phyloP scores from a whole-genome alignment of 495 filamentous ascomycete genomes.

The Aspergillus cristatus region DNA sequence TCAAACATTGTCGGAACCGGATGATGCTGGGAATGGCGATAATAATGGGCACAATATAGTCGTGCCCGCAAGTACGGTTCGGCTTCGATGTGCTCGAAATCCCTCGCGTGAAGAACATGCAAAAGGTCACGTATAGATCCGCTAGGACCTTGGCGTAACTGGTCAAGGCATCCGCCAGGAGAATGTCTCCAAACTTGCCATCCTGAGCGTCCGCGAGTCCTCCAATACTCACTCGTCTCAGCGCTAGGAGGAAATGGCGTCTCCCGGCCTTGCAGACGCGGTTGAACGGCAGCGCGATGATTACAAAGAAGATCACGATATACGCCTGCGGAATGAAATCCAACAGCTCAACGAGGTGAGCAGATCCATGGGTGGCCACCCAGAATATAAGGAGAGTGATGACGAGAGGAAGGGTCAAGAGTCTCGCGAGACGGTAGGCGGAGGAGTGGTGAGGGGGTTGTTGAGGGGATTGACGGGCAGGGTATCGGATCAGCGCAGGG shows the following conservation, averaged over 20 bases:
- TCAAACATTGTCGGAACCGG: conserved; percentile 85
- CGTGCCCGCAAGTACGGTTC: conserved; percentile 69
- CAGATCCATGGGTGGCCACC: conserved; percentile 60
- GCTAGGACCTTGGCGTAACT: conserved; percentile 87
- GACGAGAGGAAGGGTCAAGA: conserved; percentile 59
- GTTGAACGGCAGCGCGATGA: conserved; percentile 66
- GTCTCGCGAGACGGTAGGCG: conserved; percentile 70
- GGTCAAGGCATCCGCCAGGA: conserved; percentile 91
- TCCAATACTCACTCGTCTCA: conserved; percentile 66
- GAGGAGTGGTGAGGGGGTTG: conserved; percentile 67
- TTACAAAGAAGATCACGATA: conserved; percentile 56
- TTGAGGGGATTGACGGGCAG: conserved; percentile 50
- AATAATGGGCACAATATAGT: conserved; percentile 66
- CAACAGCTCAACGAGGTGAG: conserved; percentile 57
- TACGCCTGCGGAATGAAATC: conserved; percentile 76
- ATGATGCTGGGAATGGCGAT: conserved; percentile 75
- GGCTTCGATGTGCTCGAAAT: conserved; percentile 69
- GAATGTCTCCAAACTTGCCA: conserved; percentile 87
- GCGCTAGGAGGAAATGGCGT: conserved; percentile 57
- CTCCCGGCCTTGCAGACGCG: conserved; percentile 64
- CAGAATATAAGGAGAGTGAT: conserved; percentile 74
- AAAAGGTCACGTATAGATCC: conserved; percentile 78
- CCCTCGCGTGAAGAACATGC: conserved; percentile 71
- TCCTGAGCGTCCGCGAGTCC: conserved; percentile 71
- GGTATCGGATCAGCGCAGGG: conserved; percentile 70